Evolutionary conservation across 2,329 filamentous ascomycete genomes (phyloP).

Genomic region (Fusarium redolens): DNA sequence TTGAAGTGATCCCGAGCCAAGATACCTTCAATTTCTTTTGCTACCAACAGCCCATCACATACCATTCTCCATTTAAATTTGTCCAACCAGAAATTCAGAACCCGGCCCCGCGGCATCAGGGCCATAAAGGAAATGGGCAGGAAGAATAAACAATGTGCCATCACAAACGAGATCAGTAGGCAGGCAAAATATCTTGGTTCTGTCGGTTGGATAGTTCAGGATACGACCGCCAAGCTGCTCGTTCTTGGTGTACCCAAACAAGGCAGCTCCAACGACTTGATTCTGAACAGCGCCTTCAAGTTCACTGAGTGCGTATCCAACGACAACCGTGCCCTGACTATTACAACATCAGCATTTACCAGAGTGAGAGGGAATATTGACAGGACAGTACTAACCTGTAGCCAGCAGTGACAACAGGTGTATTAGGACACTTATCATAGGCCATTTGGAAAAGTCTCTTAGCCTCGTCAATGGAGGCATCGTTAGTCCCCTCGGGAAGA

Average conservation of each 20-base stretch:
- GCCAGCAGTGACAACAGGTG: neutral
- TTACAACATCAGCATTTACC: neutral
- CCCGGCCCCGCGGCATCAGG: neutral
- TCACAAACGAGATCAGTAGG: neutral
- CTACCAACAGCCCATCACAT: fast-evolving
- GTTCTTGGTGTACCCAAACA: slow-evolving; percentile 12
- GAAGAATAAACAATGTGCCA: neutral
- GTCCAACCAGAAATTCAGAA: neutral
- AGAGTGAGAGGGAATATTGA: too few species aligned
- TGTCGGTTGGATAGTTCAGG: neutral
- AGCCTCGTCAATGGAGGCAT: neutral
- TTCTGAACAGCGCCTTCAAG: neutral
- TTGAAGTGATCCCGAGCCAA: too few species aligned
- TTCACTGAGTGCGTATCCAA: neutral
- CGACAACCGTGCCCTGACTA: slow-evolving; percentile 2
- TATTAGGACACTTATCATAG: slow-evolving; percentile 1
- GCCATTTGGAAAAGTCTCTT: slow-evolving; percentile 1
- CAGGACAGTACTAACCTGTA: neutral
- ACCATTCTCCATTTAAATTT: neutral
- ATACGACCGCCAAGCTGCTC: neutral
- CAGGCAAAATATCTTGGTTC: slow-evolving; percentile 1
- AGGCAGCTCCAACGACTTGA: neutral
- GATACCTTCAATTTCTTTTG: too few species aligned
- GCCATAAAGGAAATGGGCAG: neutral
- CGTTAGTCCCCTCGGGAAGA: neutral